Base-by-base conservation (phyloP, 75 land plant species). In the Gnetum montanum region DNA sequence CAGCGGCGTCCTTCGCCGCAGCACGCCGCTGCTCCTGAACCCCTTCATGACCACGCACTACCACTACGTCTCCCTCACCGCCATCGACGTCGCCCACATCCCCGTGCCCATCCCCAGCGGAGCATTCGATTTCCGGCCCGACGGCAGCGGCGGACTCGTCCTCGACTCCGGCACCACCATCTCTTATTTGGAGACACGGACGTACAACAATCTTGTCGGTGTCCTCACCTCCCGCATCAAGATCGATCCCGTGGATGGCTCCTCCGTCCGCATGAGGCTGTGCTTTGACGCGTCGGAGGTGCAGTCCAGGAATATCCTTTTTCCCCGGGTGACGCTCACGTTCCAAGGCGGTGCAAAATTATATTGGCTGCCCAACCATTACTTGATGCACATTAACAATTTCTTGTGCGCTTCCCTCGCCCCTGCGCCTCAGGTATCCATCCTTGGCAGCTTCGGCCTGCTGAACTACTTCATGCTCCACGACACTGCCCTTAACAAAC, bases 111-210 rank as follows among this genome's bases (percentile, higher is more conserved):
- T 70, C 8, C 63, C 63, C 0, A 13, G 24, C 8, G 2, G 12
- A 0, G 19, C 28, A 7, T 70, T 70, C 55, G 27, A 58, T 25
- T 47, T 70, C 31, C 43, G 55, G 36, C 12, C 45, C 0, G 49
- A 66, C 16, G 56, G 70, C 8, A 31, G 30, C 1, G 71, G 73
- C 6, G 73, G 73, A 15, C 30, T 70, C 0, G 66, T 70, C 29
- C 31, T 70, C 25, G 73, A 70, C 29, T 70, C 73, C 12, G 73
- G 73, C 8, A 70, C 73, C 1, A 58, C 73, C 5, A 46, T 70
- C 35, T 59, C 73, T 7, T 52, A 62, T 19, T 55, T 70, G 40
- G 47, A 25, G 6, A 11, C 22, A 19, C 8, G 37, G 5, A 71
- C 41, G 8, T 70, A 70, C 18, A 27, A 5, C 6, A n/a, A 46